These are phyloP conservation scores for Eimeria brunetti DNA, from an alignment of 169 alveolate species.

Conservation along the genomic window DNA sequence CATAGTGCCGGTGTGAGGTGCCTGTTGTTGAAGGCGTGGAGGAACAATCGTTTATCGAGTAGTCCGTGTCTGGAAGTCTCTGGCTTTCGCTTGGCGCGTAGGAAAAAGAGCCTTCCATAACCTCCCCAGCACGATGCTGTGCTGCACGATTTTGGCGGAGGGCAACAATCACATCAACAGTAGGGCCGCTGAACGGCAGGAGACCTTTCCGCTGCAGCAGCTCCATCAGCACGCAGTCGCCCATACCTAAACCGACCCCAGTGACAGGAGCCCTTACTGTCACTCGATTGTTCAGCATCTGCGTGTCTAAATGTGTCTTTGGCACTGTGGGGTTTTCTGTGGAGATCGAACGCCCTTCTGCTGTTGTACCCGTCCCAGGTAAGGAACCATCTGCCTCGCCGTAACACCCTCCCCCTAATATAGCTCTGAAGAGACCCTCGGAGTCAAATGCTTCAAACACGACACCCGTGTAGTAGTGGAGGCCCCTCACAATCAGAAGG, in stretches of 20 bases:
- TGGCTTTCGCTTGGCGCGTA: neutral
- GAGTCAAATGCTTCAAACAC: conserved; percentile 85
- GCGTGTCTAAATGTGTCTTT: neutral
- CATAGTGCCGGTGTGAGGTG: neutral
- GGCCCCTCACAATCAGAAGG: conserved; percentile 83
- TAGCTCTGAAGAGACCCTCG: conserved; percentile 81
- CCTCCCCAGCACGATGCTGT: neutral
- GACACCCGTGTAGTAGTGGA: conserved; percentile 83
- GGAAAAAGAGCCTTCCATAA: neutral
- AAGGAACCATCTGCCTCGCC: neutral
- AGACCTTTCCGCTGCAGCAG: conserved; percentile 74
- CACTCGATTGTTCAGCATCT: neutral
- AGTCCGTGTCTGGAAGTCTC: neutral
- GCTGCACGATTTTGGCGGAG: neutral
- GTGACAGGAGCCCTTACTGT: conserved; percentile 10
- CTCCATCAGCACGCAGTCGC: conserved; percentile 83
- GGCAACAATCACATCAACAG: conserved; percentile 60
- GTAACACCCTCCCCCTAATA: conserved; percentile 72
- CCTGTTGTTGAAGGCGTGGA: neutral
- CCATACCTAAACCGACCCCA: conserved; percentile 85
- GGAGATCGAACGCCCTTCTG: neutral
- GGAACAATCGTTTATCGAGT: neutral
- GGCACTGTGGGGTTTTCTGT: neutral
- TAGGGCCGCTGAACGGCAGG: conserved; percentile 28
- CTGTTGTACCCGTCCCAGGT: neutral